Evolutionary conservation across 805 yeast genomes (phyloP), one percentile per base, ranked within the genome.

Genomic region (Hanseniaspora taiwanica): DNA sequence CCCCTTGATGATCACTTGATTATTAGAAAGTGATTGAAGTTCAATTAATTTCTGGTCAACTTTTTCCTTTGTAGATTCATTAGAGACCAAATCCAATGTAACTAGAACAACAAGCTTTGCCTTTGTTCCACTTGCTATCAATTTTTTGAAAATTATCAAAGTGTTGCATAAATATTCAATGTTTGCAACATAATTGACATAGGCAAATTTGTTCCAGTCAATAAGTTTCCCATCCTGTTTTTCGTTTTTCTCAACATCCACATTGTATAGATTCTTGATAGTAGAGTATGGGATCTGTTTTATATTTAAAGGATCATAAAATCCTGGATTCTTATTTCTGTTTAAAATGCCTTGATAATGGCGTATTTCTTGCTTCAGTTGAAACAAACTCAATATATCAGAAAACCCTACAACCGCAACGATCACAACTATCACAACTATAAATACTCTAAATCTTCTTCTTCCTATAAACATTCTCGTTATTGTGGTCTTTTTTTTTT

Each of bases 121-220:
- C 39, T 64, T 58, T 1, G 70, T 56, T 1, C 63, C 58, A 34
- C 58, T 52, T 13, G 58, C 52, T 25, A 61, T 53, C 37, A 78
- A 50, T 21, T 58, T 59, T 2, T 60, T 52, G 33, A 71, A 63
- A 44, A 73, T 69, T 48, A 74, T 59, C 33, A 76, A 47, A 3
- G 77, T 70, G 36, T 72, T 64, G 44, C 76, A 69, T 40, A 76
- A 53, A 46, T 76, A 73, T 18, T 63, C 59, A 8, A 60, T 47
- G 40, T 68, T 62, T 0, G 83, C 74, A 3, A 79, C 81, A 53
- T 77, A 77, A 39, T 72, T 72, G 4, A 76, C 72, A 50, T 78
- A 78, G 0, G 81, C 82, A 32, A 54, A 60, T 40, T 61, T 58
- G 1, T 54, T 33, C 75, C 75, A 69, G 27, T 65, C 58, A 2